phyloP scores from a whole-genome alignment of 2,329 filamentous ascomycete genomes.

The Fusarium neocosmosporiellum region DNA sequence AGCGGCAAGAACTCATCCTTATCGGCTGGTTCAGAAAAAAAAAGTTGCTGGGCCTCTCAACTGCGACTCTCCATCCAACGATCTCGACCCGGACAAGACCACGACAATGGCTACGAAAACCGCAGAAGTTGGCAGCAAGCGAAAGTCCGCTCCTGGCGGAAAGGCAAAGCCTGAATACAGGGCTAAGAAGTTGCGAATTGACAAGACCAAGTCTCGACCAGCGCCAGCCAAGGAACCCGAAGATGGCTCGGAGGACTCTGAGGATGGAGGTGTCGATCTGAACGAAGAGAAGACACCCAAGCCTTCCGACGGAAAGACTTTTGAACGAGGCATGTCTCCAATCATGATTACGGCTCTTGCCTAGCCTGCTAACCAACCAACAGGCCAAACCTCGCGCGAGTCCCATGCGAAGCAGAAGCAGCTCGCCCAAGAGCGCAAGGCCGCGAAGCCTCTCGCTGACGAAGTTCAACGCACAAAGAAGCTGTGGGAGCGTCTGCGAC shows the following conservation, averaged over 20 bases:
- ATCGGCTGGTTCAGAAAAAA: constrained; percentile 39
- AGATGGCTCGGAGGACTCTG: constrained; percentile 62
- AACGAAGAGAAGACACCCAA: constrained; percentile 52
- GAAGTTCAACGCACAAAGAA: constrained; percentile 91
- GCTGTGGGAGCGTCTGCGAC: constrained; percentile 92
- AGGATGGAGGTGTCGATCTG: constrained; percentile 64
- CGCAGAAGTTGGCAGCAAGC: constrained; percentile 63
- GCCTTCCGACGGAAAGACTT: constrained; percentile 52
- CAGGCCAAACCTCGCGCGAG: constrained; percentile 79
- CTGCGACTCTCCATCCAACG: constrained; percentile 35
- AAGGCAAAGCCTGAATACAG: constrained; percentile 58
- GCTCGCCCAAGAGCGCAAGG: constrained; percentile 87
- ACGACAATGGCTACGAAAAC: constrained; percentile 61
- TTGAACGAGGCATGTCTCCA: constrained; percentile 55
- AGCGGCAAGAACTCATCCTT: constrained; percentile 24
- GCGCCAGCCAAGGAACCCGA: constrained; percentile 55
- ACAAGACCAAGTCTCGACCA: constrained; percentile 46
- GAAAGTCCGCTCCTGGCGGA: constrained; percentile 61
- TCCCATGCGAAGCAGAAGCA: constrained; percentile 94
- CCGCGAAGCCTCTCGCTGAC: constrained; percentile 92
- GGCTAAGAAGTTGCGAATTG: constrained; percentile 62
- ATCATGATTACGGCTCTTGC: not conserved
- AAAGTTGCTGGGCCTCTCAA: constrained; percentile 36
- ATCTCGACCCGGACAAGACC: constrained; percentile 17
- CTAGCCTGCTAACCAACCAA: constrained; percentile 9